Conservation (phyloP, 2,329 filamentous ascomycete species). For the Pseudogymnoascus sp. region DNA sequence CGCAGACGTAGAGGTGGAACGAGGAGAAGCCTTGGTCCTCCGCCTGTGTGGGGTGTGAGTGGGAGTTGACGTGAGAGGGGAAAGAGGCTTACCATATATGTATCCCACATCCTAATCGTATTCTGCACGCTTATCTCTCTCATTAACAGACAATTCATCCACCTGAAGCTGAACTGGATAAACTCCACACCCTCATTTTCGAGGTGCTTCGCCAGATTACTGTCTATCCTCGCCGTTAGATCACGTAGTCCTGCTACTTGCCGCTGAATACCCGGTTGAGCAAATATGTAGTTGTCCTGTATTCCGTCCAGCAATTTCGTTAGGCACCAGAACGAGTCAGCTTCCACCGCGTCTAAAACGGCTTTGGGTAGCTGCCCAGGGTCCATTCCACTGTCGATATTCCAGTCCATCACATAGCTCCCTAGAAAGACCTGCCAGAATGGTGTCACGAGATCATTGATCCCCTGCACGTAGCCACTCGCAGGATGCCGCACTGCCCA, state of each 20-base stretch:
- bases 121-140: slow-evolving; percentile 93
- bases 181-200: slow-evolving; percentile 92
- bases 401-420: slow-evolving; percentile 86
- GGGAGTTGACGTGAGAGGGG: neutral
- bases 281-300: slow-evolving; percentile 97
- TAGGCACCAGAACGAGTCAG: slow-evolving; percentile 96
- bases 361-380: slow-evolving; percentile 85
- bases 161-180: slow-evolving; percentile 97
- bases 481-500: slow-evolving; percentile 98
- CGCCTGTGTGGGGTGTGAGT: slow-evolving; percentile 48
- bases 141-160: slow-evolving; percentile 99
- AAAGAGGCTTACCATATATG: slow-evolving; percentile 69
- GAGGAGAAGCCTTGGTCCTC: slow-evolving; percentile 98
- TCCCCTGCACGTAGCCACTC: slow-evolving; percentile 95
- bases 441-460: slow-evolving; percentile 94
- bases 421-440: slow-evolving; percentile 98
- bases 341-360: slow-evolving; percentile 92
- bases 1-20: slow-evolving; percentile 97
- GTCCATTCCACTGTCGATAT: slow-evolving; percentile 93
- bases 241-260: slow-evolving; percentile 86
- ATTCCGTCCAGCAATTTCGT: slow-evolving; percentile 98
- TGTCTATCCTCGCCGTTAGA: slow-evolving; percentile 84
- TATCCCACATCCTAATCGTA: slow-evolving; percentile 99
- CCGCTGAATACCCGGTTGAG: slow-evolving; percentile 91
- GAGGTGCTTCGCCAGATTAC: slow-evolving; percentile 74